Evolutionary conservation across 768 basidiomycete species (phyloP).

Genomic region (Amyloporia xantha): DNA sequence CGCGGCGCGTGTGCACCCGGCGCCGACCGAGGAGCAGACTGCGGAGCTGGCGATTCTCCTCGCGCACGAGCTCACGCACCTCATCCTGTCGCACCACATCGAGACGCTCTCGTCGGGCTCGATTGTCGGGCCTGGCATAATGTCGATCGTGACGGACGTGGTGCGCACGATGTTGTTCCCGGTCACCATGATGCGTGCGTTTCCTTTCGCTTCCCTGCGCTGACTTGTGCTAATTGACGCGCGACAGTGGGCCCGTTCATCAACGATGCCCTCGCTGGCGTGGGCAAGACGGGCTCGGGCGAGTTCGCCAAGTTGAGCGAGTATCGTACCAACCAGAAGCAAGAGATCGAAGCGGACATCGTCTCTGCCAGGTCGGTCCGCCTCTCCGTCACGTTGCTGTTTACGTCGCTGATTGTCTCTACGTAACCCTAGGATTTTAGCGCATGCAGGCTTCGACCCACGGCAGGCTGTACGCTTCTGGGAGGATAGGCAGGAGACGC

Average conservation of each 20-base stretch:
- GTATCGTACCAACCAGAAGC: conserved; percentile 69
- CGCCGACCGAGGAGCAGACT: conserved; percentile 77
- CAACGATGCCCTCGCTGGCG: conserved; percentile 83
- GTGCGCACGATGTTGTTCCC: conserved; percentile 79
- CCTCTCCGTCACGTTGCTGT: neutral
- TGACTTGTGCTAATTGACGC: conserved; percentile 24
- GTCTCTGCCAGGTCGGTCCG: conserved; percentile 67
- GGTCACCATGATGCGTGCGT: conserved; percentile 64
- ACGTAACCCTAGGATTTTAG: conserved; percentile 69
- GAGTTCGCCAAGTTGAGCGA: conserved; percentile 68
- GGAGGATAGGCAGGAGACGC: conserved; percentile 46
- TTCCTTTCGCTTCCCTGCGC: neutral
- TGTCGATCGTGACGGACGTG: conserved; percentile 73
- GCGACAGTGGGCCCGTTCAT: conserved; percentile 78
- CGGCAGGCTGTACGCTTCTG: conserved; percentile 78
- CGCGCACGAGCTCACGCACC: conserved; percentile 90
- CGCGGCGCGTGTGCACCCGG: conserved; percentile 33
- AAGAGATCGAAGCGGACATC: conserved; percentile 91
- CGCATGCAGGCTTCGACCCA: conserved; percentile 88
- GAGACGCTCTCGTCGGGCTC: conserved; percentile 85
- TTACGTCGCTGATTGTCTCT: neutral
- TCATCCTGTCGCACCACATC: conserved; percentile 85
- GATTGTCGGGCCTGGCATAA: conserved; percentile 73
- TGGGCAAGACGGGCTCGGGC: conserved; percentile 71
- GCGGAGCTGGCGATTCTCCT: conserved; percentile 84